phyloP scores from a whole-genome alignment of 2,329 filamentous ascomycete genomes.

The Cytospora schulzeri region DNA sequence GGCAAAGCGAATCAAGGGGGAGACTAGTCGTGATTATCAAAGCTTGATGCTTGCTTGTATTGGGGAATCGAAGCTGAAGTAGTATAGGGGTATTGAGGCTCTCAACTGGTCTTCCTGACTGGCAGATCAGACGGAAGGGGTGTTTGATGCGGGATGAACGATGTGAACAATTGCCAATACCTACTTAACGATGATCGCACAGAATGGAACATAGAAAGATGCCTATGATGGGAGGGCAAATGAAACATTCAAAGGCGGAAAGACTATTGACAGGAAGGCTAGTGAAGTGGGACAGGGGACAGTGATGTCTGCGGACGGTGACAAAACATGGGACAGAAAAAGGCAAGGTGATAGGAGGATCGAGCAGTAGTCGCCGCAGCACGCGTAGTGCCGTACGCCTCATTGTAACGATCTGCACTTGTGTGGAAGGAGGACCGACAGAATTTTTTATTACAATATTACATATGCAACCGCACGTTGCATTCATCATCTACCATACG shows the following conservation, averaged over 20 bases:
- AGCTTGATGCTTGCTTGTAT: conserved; percentile 72
- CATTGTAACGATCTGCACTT: neutral
- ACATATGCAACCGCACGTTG: conserved; percentile 18
- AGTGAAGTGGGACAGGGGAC: no score
- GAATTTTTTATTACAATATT: conserved; percentile 19
- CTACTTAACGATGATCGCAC: neutral
- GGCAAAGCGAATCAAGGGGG: conserved; percentile 70
- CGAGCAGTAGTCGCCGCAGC: neutral
- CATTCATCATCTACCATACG: neutral
- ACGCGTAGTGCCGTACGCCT: neutral
- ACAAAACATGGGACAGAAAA: no score
- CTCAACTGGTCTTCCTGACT: neutral
- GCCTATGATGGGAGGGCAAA: no score
- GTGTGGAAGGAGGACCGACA: neutral
- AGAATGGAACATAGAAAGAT: neutral
- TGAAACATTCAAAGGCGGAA: no score
- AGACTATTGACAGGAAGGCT: no score
- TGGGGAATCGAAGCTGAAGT: conserved; percentile 41
- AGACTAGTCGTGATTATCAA: conserved; percentile 85
- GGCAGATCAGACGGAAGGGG: neutral
- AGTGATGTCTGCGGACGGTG: no score
- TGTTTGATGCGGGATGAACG: conserved; percentile 15
- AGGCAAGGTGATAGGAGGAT: neutral
- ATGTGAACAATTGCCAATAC: conserved; percentile 10
- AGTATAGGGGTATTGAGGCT: neutral